Conservation (phyloP, 768 basidiomycete genomes). For the Filobasidium wieringae region DNA sequence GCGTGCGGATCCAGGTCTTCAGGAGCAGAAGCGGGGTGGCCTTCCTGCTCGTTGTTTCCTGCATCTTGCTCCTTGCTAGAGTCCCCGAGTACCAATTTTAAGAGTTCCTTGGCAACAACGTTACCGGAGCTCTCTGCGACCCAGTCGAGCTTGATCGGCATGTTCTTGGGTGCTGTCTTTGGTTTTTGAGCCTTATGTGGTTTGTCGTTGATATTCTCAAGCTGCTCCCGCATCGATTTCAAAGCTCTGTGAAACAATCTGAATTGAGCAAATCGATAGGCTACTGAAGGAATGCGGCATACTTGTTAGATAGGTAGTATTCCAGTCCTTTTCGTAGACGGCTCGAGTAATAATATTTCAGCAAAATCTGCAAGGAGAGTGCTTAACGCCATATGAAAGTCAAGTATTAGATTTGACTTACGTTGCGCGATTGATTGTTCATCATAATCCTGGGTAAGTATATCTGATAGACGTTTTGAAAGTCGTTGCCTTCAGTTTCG, state of each 20-base stretch:
- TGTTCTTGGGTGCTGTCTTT: not conserved
- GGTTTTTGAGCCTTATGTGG: not conserved
- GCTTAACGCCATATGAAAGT: not conserved
- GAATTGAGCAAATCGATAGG: not conserved
- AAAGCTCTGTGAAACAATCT: constrained; percentile 8
- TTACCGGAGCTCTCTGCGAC: constrained; percentile 1
- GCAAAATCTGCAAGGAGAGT: constrained; percentile 52
- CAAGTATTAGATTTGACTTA: constrained; percentile 43
- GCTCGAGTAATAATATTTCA: constrained; percentile 78
- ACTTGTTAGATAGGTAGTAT: constrained; percentile 80
- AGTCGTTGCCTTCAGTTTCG: constrained; percentile 57
- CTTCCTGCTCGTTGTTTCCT: not conserved
- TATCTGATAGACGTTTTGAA: constrained; percentile 82
- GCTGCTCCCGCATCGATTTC: constrained; percentile 4
- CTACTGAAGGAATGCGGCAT: constrained; percentile 23
- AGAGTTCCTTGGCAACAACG: not conserved
- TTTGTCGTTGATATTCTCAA: not conserved
- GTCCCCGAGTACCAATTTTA: constrained; percentile 2
- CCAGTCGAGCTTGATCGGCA: not conserved
- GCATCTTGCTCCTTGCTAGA: not conserved
- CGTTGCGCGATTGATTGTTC: constrained; percentile 65
- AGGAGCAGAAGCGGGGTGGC: not conserved
- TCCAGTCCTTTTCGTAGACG: constrained; percentile 64
- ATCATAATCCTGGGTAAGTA: constrained; percentile 73
- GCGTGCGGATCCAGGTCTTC: constrained; percentile 7